Evolutionary conservation across 805 yeast species (phyloP).

Genomic region (Sugiyamaella smithiae): DNA sequence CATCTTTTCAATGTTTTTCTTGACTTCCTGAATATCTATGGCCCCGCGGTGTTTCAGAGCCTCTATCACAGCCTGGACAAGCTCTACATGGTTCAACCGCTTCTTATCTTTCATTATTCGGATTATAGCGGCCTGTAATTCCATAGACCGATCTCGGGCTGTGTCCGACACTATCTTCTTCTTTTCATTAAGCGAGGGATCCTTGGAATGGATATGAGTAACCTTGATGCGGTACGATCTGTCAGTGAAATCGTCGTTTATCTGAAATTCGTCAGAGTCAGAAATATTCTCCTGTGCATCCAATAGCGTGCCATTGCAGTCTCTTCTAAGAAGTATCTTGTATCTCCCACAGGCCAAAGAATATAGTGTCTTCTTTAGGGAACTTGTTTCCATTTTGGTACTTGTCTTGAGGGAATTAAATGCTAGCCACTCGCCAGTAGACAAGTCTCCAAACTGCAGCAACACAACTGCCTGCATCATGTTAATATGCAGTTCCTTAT

Average conservation of each 20-base stretch:
- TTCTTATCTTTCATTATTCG: conserved; percentile 33
- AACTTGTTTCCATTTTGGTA: conserved; percentile 22
- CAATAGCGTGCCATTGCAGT: background rate
- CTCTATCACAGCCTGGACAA: conserved; percentile 29
- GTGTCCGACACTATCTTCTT: conserved; percentile 25
- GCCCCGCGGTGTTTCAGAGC: conserved; percentile 32
- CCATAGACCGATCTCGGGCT: conserved; percentile 31
- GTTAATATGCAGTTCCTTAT: conserved; percentile 30
- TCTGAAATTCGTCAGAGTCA: conserved; percentile 24
- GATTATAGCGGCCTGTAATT: conserved; percentile 34
- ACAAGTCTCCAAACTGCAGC: conserved; percentile 26
- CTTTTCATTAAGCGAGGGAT: conserved; percentile 2
- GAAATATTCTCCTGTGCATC: conserved; percentile 16
- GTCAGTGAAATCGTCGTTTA: conserved; percentile 27
- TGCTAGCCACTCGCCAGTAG: conserved; percentile 17
- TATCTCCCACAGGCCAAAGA: conserved; percentile 29
- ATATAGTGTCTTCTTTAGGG: conserved; percentile 25
- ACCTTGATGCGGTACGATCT: conserved; percentile 27
- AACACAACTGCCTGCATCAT: conserved; percentile 31
- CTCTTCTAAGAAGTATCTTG: conserved; percentile 24
- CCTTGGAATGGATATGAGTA: conserved; percentile 23
- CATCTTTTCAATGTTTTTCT: conserved; percentile 31
- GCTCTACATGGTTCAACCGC: conserved; percentile 28
- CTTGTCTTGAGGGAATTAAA: conserved; percentile 21
- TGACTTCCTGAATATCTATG: conserved; percentile 29